These are phyloP conservation scores for Metarhizium sp. DNA, from an alignment of 2,329 filamentous ascomycete species.

Conservation along the genomic window DNA sequence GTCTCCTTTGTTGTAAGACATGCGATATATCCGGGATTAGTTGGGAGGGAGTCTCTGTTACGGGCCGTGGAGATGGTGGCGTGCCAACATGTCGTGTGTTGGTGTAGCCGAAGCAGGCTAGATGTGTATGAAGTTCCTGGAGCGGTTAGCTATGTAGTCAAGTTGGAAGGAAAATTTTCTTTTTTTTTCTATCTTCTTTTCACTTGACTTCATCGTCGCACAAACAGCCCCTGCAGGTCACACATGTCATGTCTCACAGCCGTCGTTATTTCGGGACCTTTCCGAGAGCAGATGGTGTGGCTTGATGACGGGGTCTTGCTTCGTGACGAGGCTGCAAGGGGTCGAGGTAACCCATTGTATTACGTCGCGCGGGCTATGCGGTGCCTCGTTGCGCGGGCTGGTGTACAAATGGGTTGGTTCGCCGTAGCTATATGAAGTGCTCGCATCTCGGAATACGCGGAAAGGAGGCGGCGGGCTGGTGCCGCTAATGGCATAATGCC, in stretches of 20 bases:
- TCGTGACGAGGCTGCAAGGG: too few species aligned
- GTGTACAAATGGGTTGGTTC: too few species aligned
- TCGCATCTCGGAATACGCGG: neutral
- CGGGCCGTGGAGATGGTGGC: neutral
- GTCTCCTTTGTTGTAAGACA: conserved; percentile 9
- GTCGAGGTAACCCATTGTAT: too few species aligned
- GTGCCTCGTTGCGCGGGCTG: too few species aligned
- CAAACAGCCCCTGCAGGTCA: too few species aligned
- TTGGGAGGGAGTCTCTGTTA: neutral
- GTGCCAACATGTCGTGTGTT: neutral
- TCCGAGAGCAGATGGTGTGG: too few species aligned
- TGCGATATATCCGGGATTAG: conserved; percentile 8
- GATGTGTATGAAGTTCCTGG: neutral
- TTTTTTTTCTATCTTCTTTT: neutral
- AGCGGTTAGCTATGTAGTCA: neutral
- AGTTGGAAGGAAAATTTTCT: neutral
- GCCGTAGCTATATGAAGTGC: too few species aligned
- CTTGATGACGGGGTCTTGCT: too few species aligned
- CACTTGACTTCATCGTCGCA: too few species aligned
- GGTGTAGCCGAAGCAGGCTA: neutral
- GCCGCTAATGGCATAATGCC: conserved; percentile 9
- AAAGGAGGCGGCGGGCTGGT: conserved; percentile 2
- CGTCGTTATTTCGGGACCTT: too few species aligned
- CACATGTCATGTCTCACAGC: too few species aligned
- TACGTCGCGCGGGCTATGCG: too few species aligned